Base-by-base conservation (phyloP, 2,329 filamentous ascomycete species). In the Colletotrichum tabaci region DNA sequence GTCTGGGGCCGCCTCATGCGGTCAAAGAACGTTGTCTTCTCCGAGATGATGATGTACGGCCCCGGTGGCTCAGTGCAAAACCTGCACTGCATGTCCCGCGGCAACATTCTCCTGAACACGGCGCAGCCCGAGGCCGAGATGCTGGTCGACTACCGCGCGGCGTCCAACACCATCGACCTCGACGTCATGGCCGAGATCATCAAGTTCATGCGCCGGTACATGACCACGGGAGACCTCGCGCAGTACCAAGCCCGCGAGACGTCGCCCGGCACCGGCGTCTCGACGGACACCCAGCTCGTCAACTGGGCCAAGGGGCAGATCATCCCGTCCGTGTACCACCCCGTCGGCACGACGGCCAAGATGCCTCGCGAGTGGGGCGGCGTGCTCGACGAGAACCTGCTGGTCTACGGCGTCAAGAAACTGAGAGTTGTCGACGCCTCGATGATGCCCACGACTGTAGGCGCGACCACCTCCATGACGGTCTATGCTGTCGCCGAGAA, bases 41-140 rank as follows among this genome's bases (percentile, higher is more conserved):
- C 84, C 60, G 80, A 79, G 60, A 81, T 88, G 49, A 87, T 87
- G 74, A 85, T 76, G 53, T 66, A 68, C 61, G 73, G 73, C 0
- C 75, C 76, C 10, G 74, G 75, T 5, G 76, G 75, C 13, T 75
- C 74, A 9, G 74, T 77, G 21, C 73, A 77, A 66, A 77, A 75
- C 58, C 71, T 78, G 26, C 76, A 78, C 66, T 73, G 73, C 35
- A 61, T 73, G 46, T 77, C 75, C 4, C 76, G 75, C 40, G 76
- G 76, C 53, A 74, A 62, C 30, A 73, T 78, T 30, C 70, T 71
- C 15, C 68, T 78, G 30, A 74, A 79, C 66, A 66, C 73, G 0
- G 57, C 72, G 2, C 64, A 77, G 47, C 77, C 76, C 8, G 73
- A 75, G 50, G 64, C 62, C 8, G 72, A 75, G 58, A 74, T 75